These are phyloP conservation scores for Pseudocercospora pini-densiflorae DNA, from an alignment of 2,329 filamentous ascomycete genomes.

Conservation along the genomic window DNA sequence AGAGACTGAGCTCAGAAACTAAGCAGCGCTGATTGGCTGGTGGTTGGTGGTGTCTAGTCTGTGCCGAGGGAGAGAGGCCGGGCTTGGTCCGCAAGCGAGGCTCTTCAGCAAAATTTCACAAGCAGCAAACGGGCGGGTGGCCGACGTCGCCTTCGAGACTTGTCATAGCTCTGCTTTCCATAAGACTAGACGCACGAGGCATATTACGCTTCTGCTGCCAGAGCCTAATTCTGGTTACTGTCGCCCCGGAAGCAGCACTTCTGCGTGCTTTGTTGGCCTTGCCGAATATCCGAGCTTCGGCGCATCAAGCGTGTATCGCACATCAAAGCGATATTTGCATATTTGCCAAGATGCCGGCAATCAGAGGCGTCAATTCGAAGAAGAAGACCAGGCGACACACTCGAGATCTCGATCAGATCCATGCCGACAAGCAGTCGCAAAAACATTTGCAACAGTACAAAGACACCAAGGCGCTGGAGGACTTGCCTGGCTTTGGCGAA, in stretches of 20 bases:
- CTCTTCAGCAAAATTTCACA: not conserved
- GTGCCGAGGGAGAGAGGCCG: slow-evolving; percentile 11
- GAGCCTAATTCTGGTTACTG: not conserved
- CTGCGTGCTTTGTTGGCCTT: slow-evolving; percentile 5
- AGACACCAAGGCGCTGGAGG: slow-evolving; percentile 77
- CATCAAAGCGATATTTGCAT: slow-evolving; percentile 1
- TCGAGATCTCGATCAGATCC: slow-evolving; percentile 92
- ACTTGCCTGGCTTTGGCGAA: slow-evolving; percentile 82
- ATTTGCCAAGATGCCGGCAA: slow-evolving; percentile 51
- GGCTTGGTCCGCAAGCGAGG: not conserved
- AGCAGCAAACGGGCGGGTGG: not conserved
- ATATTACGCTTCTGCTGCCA: not conserved
- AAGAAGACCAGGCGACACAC: slow-evolving; percentile 53
- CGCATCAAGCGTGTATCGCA: not conserved
- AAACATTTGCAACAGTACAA: slow-evolving; percentile 82
- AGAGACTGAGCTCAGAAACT: slow-evolving; percentile 6
- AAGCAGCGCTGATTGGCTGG: slow-evolving; percentile 11
- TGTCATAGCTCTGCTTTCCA: not conserved
- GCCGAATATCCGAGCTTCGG: slow-evolving; percentile 4
- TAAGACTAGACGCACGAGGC: slow-evolving; percentile 4
- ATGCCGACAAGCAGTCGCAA: slow-evolving; percentile 76
- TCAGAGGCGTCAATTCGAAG: slow-evolving; percentile 54
- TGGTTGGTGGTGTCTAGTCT: not conserved
- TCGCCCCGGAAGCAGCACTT: not conserved
- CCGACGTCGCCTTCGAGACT: slow-evolving; percentile 1